Percentiles rank a stretch among this genome's conserved stretches.
These are phyloP conservation scores for Vanilla planifolia DNA, from an alignment of 106 monocot genomes.

Conservation along the genomic window DNA sequence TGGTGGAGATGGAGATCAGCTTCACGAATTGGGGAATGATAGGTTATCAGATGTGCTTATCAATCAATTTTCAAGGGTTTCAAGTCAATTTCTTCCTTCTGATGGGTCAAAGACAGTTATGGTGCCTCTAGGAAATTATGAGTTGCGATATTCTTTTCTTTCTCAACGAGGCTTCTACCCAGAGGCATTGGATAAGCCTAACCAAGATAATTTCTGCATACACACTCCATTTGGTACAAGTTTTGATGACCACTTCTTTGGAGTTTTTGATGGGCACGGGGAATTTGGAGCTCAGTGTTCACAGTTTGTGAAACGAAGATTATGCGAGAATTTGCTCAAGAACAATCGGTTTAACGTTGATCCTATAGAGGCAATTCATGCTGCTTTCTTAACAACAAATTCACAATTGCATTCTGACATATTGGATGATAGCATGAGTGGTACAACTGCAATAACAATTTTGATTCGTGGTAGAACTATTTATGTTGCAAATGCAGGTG, in stretches of 20 bases:
- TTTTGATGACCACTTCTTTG: conserved; percentile 92
- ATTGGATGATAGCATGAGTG: conserved; percentile 94
- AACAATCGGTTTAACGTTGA: conserved; percentile 52
- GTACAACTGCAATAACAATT: conserved; percentile 85
- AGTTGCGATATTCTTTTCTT: conserved; percentile 76
- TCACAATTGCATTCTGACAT: conserved; percentile 68
- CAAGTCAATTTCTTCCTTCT: conserved; percentile 87
- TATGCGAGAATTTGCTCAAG: conserved; percentile 86
- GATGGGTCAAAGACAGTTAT: conserved; percentile 75
- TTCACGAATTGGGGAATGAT: conserved; percentile 26
- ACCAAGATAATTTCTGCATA: conserved; percentile 90
- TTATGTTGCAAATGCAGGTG: conserved; percentile 85
- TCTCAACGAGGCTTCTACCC: conserved; percentile 99
- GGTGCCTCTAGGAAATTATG: conserved; percentile 72
- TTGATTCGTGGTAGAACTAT: conserved; percentile 76
- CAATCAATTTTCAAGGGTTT: conserved; percentile 68
- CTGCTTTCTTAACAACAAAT: conserved; percentile 72
- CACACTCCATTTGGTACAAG: conserved; percentile 84
- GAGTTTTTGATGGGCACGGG: conserved; percentile 98
- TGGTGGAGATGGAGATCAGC: conserved; percentile 41
- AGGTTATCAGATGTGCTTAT: conserved; percentile 71
- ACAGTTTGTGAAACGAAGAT: conserved; percentile 73
- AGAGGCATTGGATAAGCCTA: conserved; percentile 81
- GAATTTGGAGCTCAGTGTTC: conserved; percentile 91
- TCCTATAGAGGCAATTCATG: conserved; percentile 58